Base-by-base conservation (phyloP, 192 early-diverging fungal species). In the Coemansia guatemalensis region DNA sequence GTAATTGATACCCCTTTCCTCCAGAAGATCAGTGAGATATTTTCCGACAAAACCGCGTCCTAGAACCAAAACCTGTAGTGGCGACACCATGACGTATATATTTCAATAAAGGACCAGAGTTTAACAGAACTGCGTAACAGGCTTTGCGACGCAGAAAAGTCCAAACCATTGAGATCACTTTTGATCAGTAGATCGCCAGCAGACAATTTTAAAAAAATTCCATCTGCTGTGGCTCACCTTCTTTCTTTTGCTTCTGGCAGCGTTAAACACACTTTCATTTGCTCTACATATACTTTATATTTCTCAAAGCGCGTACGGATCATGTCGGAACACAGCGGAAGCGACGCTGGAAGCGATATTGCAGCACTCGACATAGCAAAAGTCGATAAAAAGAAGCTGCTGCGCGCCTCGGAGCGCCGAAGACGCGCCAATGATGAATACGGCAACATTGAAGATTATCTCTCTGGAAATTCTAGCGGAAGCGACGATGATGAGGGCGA, bases 321-420 rank as follows among this genome's bases (percentile, higher is more conserved):
- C 21, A 20, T 5, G 9, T 35, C 44, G 55, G 17, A 58, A n/a
- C 14, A 52, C 54, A 30, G 47, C 24, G 17, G 9, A 27, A 61
- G 57, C 30, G 56, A 35, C 29, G 23, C n/a, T 26, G 21, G 21
- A 26, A 53, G 62, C 23, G 55, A 51, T 22, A n/a, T 22, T 18
- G 51, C n/a, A 33, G 23, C 32, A 17, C 27, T 35, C 48, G 71
- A 79, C 20, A 33, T 79, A 29, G 21, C 67, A 1, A 64, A 56
- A n/a, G 58, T 81, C 17, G 69, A 75, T 56, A 75, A 75, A 32
- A 62, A 63, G 33, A 75, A 68, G 64, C 60, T 81, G 23, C 47
- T 75, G 62, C 69, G 78, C 23, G 78, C 78, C 23, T 65, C 64
- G 14, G 78, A 74, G 56, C 68, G 73, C 23, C 73, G 69, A 59